Conservation (phyloP, 176 grass and related monocot genomes). For the Oryza glaberrima region DNA sequence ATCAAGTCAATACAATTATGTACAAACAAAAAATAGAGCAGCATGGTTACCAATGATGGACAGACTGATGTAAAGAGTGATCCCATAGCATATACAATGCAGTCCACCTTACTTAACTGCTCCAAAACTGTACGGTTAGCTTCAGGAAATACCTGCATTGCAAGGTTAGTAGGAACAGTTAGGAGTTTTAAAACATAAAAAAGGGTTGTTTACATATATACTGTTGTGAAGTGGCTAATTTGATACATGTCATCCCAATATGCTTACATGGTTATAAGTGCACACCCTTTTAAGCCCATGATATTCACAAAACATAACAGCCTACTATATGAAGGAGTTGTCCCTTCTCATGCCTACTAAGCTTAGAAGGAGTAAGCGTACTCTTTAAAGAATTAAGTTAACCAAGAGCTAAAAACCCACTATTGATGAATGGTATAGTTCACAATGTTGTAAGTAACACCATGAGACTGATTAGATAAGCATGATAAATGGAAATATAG, state of each 20-base stretch:
- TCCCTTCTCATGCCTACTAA: not conserved
- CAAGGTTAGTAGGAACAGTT: constrained; percentile 22
- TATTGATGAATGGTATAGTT: not conserved
- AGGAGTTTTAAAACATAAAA: not conserved
- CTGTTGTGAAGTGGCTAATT: not conserved
- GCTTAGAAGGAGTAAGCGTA: not conserved
- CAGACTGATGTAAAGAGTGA: constrained; percentile 96
- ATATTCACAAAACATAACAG: not conserved
- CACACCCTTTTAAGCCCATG: not conserved
- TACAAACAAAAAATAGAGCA: constrained; percentile 24
- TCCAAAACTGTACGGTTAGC: constrained; percentile 86
- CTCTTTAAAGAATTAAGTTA: constrained; percentile 16
- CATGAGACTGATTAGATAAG: not conserved
- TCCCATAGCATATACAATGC: constrained; percentile 95
- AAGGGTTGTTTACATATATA: not conserved
- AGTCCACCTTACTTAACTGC: constrained; percentile 84
- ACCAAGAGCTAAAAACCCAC: not conserved
- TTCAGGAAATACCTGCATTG: constrained; percentile 78
- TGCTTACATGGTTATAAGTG: constrained; percentile 9
- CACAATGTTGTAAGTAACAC: constrained; percentile 14
- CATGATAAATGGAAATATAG: constrained; percentile 8
- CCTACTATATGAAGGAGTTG: not conserved
- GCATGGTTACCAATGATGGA: constrained; percentile 78
- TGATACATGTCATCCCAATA: not conserved
- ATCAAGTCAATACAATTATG: not conserved